A percentile compares a stretch with the other conserved stretches of the same genome.
Evolutionary conservation across 306 rosid species (phyloP).

Genomic region (Carpinus fangiana): DNA sequence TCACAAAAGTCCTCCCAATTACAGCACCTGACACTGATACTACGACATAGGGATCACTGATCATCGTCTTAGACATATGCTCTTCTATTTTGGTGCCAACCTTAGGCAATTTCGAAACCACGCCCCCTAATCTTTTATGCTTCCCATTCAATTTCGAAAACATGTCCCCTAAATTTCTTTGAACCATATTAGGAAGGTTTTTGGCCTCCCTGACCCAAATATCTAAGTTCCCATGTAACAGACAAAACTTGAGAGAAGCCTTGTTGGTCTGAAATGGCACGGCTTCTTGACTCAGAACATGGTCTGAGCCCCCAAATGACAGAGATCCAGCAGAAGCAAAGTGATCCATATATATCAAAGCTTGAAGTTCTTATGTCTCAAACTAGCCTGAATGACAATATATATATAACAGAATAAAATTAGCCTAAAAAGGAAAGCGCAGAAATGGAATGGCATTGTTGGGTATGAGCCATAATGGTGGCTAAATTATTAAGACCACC

Average conservation of each 20-base stretch:
- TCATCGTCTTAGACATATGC: conserved; percentile 31
- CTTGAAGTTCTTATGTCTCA: background rate
- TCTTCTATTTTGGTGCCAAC: conserved; percentile 40
- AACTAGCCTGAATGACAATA: background rate
- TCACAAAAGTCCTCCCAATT: conserved; percentile 77
- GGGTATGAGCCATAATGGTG: too few relatives aligned
- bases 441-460: too few relatives aligned
- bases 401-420: too few relatives aligned
- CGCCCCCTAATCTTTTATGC: conserved; percentile 41
- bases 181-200: conserved; percentile 71
- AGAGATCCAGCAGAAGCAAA: conserved; percentile 37
- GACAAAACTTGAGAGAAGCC: conserved; percentile 45
- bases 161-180: background rate
- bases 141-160: too few relatives aligned
- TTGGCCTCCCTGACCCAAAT: conserved; percentile 59
- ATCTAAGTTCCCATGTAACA: conserved; percentile 75
- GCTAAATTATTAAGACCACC: too few relatives aligned
- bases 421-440: too few relatives aligned
- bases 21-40: conserved; percentile 64
- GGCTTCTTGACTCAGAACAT: conserved; percentile 53
- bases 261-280: conserved; percentile 56
- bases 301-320: conserved; percentile 66
- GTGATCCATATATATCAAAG: conserved; percentile 39
- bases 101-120: conserved; percentile 44
- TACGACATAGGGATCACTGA: conserved; percentile 85